Conservation (phyloP, 768 basidiomycete species). For the Collybia mongolica region DNA sequence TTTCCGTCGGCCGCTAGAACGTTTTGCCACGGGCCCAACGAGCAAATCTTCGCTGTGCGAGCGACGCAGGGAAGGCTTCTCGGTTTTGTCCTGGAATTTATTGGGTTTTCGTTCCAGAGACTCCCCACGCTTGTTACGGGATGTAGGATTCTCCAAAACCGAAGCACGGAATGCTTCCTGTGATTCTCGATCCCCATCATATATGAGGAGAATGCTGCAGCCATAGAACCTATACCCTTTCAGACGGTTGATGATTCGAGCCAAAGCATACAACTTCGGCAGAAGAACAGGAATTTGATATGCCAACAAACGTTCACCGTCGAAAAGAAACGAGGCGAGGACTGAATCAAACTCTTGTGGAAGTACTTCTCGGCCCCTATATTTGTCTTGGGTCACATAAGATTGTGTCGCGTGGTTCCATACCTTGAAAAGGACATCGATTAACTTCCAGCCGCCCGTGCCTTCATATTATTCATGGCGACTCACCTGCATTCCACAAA, state of each 20-base stretch:
- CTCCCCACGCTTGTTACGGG: slow-evolving; percentile 74
- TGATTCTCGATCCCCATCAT: slow-evolving; percentile 90
- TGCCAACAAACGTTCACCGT: slow-evolving; percentile 80
- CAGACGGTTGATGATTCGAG: slow-evolving; percentile 83
- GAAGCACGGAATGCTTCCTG: slow-evolving; percentile 73
- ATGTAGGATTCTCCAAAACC: slow-evolving; percentile 62
- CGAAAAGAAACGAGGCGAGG: slow-evolving; percentile 78
- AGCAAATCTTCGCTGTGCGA: slow-evolving; percentile 81
- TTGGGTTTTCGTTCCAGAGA: slow-evolving; percentile 63
- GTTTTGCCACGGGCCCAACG: slow-evolving; percentile 62
- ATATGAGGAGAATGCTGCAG: slow-evolving; percentile 93
- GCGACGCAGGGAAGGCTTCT: slow-evolving; percentile 57
- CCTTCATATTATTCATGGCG: slow-evolving; percentile 3
- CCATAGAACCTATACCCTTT: slow-evolving; percentile 99
- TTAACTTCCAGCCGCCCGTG: slow-evolving; percentile 1
- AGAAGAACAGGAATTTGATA: slow-evolving; percentile 92
- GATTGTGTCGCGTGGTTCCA: slow-evolving; percentile 86
- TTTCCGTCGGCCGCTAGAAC: slow-evolving; percentile 64
- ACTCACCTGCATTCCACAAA: slow-evolving; percentile 98
- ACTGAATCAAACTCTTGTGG: slow-evolving; percentile 83
- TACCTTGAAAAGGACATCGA: slow-evolving; percentile 51
- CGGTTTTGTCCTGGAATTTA: slow-evolving; percentile 40
- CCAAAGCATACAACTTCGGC: slow-evolving; percentile 91
- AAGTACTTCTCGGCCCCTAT: slow-evolving; percentile 88
- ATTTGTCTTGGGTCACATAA: slow-evolving; percentile 94